Conservation (phyloP, 345 rosid species). For the Rhodomyrtus tomentosa region DNA sequence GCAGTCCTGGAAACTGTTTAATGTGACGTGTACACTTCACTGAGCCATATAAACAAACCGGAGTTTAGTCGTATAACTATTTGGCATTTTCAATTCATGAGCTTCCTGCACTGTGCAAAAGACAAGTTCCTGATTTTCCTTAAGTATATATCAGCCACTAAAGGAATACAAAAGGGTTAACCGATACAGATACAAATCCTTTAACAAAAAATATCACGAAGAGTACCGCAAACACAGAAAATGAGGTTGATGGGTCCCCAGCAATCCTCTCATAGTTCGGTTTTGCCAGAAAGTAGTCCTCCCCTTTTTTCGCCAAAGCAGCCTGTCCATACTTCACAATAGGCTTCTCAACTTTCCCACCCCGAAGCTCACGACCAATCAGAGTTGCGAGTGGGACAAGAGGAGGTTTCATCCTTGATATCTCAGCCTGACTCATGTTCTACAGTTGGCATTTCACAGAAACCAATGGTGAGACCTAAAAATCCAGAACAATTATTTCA, state of each 20-base stretch:
- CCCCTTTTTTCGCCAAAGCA: conserved; percentile 95
- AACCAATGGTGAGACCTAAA: conserved; percentile 3
- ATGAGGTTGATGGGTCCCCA: conserved; percentile 65
- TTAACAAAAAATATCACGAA: neutral
- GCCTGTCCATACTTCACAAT: conserved; percentile 91
- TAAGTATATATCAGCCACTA: neutral
- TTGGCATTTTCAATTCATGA: neutral
- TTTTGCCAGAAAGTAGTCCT: conserved; percentile 83
- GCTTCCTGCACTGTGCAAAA: neutral
- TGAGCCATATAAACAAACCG: neutral
- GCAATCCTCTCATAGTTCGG: conserved; percentile 70
- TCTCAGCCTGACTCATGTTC: conserved; percentile 64
- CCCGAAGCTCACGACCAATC: conserved; percentile 88
- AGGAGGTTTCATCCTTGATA: conserved; percentile 51
- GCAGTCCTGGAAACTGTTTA: neutral
- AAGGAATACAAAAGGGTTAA: neutral
- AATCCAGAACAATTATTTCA: neutral
- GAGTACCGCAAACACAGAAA: conserved; percentile 95
- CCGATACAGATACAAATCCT: neutral
- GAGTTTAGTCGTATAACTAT: neutral
- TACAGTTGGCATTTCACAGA: conserved; percentile 29
- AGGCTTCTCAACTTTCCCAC: conserved; percentile 79
- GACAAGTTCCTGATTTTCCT: neutral
- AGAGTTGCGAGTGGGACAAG: conserved; percentile 88
- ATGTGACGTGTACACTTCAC: neutral